Evolutionary conservation across 306 rosid genomes (phyloP), one percentile per base, ranked within the genome.

Genomic region (Hippophae rhamnoides): DNA sequence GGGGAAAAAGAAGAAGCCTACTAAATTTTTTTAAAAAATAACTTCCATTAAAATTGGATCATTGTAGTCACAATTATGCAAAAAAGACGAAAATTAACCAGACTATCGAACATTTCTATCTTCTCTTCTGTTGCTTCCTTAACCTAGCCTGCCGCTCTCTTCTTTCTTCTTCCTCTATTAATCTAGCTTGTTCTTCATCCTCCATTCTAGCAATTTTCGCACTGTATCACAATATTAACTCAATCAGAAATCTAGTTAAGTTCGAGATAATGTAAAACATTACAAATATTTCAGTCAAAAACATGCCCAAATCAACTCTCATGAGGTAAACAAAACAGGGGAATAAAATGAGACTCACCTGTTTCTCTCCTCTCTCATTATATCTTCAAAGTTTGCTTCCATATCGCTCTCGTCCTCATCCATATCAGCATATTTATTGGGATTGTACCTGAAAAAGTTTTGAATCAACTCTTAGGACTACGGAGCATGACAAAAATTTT

Each of bases 311-410:
- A 2, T 13, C 53, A 14, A 4, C 38, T 13, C 53, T 49, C n/a
- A 7, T 49, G 48, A 9, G 50, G 10, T 6, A 45, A 10, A 9
- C 13, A 46, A 46, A 46, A 13, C 10, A 46, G 50, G 8, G 5
- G 6, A 1, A 46, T 7, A 9, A 10, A 31, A 31, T 54, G 65
- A 67, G 13, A 62, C 70, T 49, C 46, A 92, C 98, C 96, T 92
- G 63, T 72, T 74, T 41, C 9, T 62, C 78, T 92, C 99, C 70
- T 92, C 99, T 75, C 2, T 62, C 88, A 69, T 18, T 40, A 92
- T 92, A 56, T 87, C 93, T 0, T 85, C 86, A 43, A 74, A 92
- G 70, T 76, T 81, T 23, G 87, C 99, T 66, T 92, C 99, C 99
- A 88, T 92, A 56, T 85, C 67, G 0, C 81, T 81, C 54, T 57